Conservation (phyloP, 495 filamentous ascomycete species). For the Podospora comata region DNA sequence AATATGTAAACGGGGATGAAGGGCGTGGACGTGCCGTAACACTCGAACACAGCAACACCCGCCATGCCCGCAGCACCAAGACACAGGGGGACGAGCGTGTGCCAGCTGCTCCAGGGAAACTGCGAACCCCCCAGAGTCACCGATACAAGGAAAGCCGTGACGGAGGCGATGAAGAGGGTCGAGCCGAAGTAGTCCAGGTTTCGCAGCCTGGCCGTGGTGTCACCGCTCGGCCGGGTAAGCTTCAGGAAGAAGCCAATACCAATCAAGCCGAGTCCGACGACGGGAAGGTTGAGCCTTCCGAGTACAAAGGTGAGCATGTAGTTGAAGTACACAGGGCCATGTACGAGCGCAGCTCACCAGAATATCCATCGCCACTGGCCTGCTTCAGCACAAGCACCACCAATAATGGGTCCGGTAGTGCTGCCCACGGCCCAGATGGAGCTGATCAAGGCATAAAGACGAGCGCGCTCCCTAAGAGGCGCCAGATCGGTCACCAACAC, state of each 20-base stretch:
- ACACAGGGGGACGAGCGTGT: constrained; percentile 37
- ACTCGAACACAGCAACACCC: constrained; percentile 33
- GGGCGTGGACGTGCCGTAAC: constrained; percentile 37
- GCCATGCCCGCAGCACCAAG: constrained; percentile 32
- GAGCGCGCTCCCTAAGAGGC: constrained; percentile 36
- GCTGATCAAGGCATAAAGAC: constrained; percentile 38
- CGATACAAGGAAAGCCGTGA: background rate
- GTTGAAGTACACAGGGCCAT: constrained; percentile 4
- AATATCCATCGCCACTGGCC: constrained; percentile 44
- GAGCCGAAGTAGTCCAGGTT: background rate
- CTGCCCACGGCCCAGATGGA: constrained; percentile 36
- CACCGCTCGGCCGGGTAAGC: background rate
- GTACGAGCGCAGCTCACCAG: constrained; percentile 42
- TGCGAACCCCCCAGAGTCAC: constrained; percentile 16
- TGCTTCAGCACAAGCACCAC: constrained; percentile 36
- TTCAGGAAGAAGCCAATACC: background rate
- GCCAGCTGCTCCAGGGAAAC: constrained; percentile 42
- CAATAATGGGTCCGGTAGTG: constrained; percentile 38
- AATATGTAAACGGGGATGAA: constrained; percentile 39
- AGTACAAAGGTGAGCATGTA: background rate
- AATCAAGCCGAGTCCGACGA: background rate
- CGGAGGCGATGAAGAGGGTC: background rate
- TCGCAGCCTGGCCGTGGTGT: background rate
- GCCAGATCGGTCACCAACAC: constrained; percentile 66
- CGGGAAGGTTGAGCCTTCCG: background rate